Base-by-base conservation (phyloP, 805 yeast species). In the Millerozyma acaciae region DNA sequence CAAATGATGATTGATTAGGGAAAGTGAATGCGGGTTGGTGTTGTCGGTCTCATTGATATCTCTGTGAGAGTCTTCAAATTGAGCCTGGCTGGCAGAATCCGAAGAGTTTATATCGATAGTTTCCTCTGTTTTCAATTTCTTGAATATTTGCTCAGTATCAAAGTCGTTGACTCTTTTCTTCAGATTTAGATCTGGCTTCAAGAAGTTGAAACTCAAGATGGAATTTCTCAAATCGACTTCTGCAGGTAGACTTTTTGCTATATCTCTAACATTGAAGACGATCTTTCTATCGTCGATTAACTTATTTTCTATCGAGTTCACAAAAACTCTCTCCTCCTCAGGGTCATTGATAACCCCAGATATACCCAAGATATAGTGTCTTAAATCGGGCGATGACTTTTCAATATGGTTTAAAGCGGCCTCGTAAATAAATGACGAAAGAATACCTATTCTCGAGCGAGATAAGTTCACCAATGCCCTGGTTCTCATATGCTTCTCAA, bases 341-440 rank as follows among this genome's bases (percentile, higher is more conserved):
- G 75, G 71, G 41, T 76, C 80, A 34, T 68, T 68, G 10, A 77
- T 60, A 23, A 76, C 46, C 1, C 79, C 82, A 10, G 59, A 44
- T 14, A 78, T 68, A 28, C 63, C 50, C 9, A 59, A 48, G 23
- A 73, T 55, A 6, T 70, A 71, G 36, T 71, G 63, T 21, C 39
- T 43, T 26, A 55, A 49, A 16, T 55, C 62, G 6, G 76, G 74
- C 4, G 81, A 72, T 30, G 61, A 62, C 42, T 62, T 68, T 53
- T 87, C 96, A 13, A 84, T 65, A 24, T 71, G 50, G 12, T 57
- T 44, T 37, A 93, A 68, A 3, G 80, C 76, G 8, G 68, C 55
- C 28, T 67, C 65, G 51, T 84, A 90, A 8, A 93, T 69, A 27
- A 66, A 57, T 0, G 93, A 69, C 0, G 94, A 68, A 2, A 83